Evolutionary conservation across 495 filamentous ascomycete genomes (phyloP), one percentile per base, ranked within the genome.

Genomic region (Penicillium goetzii): DNA sequence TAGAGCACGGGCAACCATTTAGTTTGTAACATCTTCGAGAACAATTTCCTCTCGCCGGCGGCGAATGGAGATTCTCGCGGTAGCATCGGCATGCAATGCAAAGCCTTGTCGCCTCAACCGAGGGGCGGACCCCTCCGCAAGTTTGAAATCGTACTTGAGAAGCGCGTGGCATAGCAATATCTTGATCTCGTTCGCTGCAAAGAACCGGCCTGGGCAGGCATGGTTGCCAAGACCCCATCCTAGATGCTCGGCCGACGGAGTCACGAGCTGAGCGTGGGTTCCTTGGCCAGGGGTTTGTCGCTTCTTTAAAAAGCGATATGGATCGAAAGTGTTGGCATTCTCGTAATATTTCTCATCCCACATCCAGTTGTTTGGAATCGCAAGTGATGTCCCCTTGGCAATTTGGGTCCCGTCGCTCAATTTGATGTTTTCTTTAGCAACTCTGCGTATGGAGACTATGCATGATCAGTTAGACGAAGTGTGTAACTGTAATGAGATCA

Each of bases 191-290:
- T 58, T 58, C 4, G 26, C 19, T 9, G 79, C 83, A 58, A 85
- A 80, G 61, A 82, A 81, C 9, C 83, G 63, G 1, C 83, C 83
- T 0, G 83, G 82, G 49, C 82, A 85, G 0, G 84, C 82, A 55
- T 86, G 80, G 34, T 68, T 70, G 2, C 82, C 83, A n/a, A 73
- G 65, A 0, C 82, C 81, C 57, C 82, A 85, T 0, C 68, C 69
- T 17, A 82, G 57, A 51, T 78, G 69, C 28, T 81, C 67, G 1
- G 70, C 58, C 17, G 68, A 74, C 0, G 80, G 73, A 11, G 69
- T 68, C 1, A 79, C 77, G 11, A 81, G 55, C 41, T 82, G 79
- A 12, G 73, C 71, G 4, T 45, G 15, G 14, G 66, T 67, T 47
- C 78, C 77, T 10, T 73, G 63, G 25, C 74, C 75, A 1, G 69